A percentile compares a stretch with the other conserved stretches of the same genome.
phyloP scores from a whole-genome alignment of 345 rosid genomes.

The Lepidium didymum region DNA sequence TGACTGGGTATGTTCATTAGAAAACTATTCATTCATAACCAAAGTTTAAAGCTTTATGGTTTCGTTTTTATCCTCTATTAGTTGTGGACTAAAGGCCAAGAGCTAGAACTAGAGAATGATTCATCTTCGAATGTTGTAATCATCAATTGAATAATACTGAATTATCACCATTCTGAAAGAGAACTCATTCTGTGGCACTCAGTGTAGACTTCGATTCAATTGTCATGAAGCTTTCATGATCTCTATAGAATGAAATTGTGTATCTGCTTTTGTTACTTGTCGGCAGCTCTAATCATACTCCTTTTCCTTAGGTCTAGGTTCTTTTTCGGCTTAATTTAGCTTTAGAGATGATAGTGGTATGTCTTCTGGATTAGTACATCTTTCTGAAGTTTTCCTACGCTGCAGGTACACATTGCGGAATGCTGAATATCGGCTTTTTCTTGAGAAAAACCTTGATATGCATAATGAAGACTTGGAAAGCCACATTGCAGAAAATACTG shows the following conservation, averaged over 20 bases:
- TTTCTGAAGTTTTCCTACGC: constrained; percentile 11
- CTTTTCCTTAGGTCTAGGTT: neutral
- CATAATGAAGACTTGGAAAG: constrained; percentile 40
- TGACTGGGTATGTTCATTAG: constrained; percentile 77
- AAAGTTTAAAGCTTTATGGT: neutral
- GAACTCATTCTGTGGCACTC: neutral
- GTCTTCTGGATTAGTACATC: neutral
- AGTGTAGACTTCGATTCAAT: neutral
- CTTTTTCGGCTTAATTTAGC: neutral
- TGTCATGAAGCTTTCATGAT: neutral
- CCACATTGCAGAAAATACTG: constrained; percentile 30
- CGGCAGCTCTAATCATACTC: neutral
- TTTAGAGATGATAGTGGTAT: neutral
- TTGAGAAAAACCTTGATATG: constrained; percentile 67
- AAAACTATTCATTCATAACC: neutral
- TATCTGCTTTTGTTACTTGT: neutral
- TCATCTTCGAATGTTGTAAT: neutral
- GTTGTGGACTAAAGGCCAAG: neutral
- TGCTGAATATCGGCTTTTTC: constrained; percentile 92
- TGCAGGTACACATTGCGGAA: constrained; percentile 80
- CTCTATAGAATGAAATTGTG: neutral
- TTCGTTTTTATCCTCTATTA: neutral
- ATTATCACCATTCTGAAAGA: neutral
- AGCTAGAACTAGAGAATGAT: neutral
- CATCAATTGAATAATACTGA: neutral